Evolutionary conservation across 768 basidiomycete species (phyloP).

Genomic region (Lepiota brunneoincarnata): DNA sequence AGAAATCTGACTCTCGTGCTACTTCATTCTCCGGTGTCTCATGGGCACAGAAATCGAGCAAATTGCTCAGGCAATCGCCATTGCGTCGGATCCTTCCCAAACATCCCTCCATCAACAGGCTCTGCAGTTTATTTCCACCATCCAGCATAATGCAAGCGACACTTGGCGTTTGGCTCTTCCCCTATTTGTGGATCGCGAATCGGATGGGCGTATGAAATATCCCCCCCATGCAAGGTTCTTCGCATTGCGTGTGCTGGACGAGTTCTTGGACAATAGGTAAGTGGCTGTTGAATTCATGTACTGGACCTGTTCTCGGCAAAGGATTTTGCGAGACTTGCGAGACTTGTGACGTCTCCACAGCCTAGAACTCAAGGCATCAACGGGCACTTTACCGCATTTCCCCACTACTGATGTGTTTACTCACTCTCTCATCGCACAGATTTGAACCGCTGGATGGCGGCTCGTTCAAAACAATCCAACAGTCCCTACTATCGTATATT

Average conservation of each 20-base stretch:
- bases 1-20: slow-evolving; percentile 1
- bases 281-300: slow-evolving; percentile 24
- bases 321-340: no score
- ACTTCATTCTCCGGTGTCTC: background rate
- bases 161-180: slow-evolving; percentile 82
- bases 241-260: slow-evolving; percentile 76
- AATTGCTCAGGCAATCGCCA: slow-evolving; percentile 80
- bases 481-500: slow-evolving; percentile 78
- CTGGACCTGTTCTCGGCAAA: background rate
- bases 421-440: slow-evolving; percentile 28
- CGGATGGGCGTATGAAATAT: slow-evolving; percentile 65
- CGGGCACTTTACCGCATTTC: no score
- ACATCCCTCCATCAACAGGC: slow-evolving; percentile 79
- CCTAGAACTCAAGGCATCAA: no score
- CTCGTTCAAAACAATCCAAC: slow-evolving; percentile 68
- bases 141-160: slow-evolving; percentile 72
- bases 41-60: slow-evolving; percentile 80
- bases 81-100: slow-evolving; percentile 81
- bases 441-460: slow-evolving; percentile 69
- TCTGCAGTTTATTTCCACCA: slow-evolving; percentile 72
- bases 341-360: no score
- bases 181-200: slow-evolving; percentile 62
- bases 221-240: slow-evolving; percentile 75
- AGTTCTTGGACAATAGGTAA: slow-evolving; percentile 81
- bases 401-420: background rate